Conservation (phyloP, 2,329 filamentous ascomycete species). For the Paecilomyces dactylethromorphus region DNA sequence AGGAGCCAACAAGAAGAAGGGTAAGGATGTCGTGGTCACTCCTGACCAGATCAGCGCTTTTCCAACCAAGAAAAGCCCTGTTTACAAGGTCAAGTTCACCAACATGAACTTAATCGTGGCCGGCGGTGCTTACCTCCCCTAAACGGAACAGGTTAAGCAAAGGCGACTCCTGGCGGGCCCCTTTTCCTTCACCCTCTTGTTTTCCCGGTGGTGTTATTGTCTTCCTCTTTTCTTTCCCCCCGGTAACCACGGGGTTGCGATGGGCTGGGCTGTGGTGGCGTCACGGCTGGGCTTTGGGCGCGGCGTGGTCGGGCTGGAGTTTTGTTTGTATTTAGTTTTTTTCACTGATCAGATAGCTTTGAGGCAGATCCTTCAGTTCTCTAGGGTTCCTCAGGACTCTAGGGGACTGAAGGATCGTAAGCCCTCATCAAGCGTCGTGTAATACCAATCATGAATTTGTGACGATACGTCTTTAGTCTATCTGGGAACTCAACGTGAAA, state of each 20-base stretch:
- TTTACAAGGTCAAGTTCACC: constrained; percentile 89
- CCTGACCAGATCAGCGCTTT: constrained; percentile 94
- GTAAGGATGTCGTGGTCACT: constrained; percentile 82
- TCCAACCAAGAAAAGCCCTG: constrained; percentile 90
- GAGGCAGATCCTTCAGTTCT: not conserved
- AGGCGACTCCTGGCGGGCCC: not conserved
- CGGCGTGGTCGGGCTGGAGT: not conserved
- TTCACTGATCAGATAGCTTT: not conserved
- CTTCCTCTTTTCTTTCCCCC: not conserved
- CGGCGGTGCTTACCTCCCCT: constrained; percentile 62
- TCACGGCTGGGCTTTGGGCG: not conserved
- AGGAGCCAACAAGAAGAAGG: constrained; percentile 58
- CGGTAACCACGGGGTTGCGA: not conserved
- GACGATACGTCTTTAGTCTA: not conserved
- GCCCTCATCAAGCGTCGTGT: not conserved
- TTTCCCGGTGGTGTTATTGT: not conserved
- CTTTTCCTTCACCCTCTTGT: not conserved
- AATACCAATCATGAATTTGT: not conserved
- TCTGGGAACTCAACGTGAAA: too few species aligned
- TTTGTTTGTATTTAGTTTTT: not conserved
- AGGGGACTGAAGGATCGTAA: not conserved
- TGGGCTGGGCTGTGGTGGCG: not conserved
- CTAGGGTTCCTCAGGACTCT: not conserved
- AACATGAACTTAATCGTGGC: constrained; percentile 91
- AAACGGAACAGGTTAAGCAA: constrained; percentile 7